phyloP scores from a whole-genome alignment of 2,329 filamentous ascomycete species.

The Scedosporium apiospermum region DNA sequence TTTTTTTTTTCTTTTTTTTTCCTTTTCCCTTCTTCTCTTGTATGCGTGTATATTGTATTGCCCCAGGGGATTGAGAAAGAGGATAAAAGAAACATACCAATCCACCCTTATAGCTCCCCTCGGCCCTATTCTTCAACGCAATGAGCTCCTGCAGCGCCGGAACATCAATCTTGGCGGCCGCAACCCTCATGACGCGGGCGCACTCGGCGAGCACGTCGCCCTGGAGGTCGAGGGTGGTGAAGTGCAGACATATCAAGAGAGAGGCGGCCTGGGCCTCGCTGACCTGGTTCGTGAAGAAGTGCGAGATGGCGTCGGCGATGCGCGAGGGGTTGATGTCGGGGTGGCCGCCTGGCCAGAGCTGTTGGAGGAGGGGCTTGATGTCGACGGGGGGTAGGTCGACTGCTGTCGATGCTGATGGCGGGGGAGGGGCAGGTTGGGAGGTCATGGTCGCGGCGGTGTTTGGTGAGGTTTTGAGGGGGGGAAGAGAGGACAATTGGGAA shows the following conservation, averaged over 20 bases:
- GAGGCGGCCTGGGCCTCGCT: slow-evolving; percentile 84
- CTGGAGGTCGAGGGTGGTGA: slow-evolving; percentile 74
- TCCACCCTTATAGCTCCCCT: slow-evolving; percentile 72
- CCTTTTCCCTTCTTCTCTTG: background rate
- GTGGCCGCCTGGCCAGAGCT: slow-evolving; percentile 52
- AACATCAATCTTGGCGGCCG: slow-evolving; percentile 63
- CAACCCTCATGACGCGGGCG: slow-evolving; percentile 73
- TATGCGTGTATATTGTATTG: no score
- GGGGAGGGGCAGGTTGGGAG: slow-evolving; percentile 15
- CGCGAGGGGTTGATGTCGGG: slow-evolving; percentile 60
- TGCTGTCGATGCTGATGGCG: slow-evolving; percentile 10
- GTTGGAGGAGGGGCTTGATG: slow-evolving; percentile 64
- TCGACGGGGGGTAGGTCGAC: slow-evolving; percentile 28
- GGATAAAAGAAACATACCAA: slow-evolving; percentile 48
- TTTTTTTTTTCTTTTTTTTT: no score
- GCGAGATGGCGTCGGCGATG: slow-evolving; percentile 79
- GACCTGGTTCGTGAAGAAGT: slow-evolving; percentile 85
- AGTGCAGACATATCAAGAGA: slow-evolving; percentile 83
- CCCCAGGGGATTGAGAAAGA: background rate
- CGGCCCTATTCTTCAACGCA: slow-evolving; percentile 46
- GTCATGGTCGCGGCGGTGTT: slow-evolving; percentile 18
- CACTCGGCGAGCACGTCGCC: slow-evolving; percentile 81
- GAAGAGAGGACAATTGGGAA: background rate
- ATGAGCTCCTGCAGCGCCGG: slow-evolving; percentile 52
- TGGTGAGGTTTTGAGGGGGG: background rate